Base-by-base conservation (phyloP, 2,329 filamentous ascomycete genomes). In the Penicillium sp. region DNA sequence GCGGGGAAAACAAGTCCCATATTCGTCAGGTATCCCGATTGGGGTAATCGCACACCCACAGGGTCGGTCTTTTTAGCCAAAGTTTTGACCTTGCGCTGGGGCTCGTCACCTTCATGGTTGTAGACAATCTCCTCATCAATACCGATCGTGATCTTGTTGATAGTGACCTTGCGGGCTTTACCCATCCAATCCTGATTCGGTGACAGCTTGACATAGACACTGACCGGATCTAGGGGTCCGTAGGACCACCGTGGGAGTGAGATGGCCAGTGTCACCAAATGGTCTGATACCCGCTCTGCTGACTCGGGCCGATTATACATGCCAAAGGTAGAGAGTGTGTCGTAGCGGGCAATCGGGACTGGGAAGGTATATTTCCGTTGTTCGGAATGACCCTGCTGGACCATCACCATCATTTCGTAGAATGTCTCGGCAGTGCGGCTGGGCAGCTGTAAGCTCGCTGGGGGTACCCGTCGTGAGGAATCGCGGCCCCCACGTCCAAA, bases 111-210 rank as follows among this genome's bases (percentile, higher is more conserved):
- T 76, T 98, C 93, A 29, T 95, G 95, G 65, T 99, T 98, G 77
- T 90, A 99, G n/a, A 95, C 96, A 57, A 98, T 96, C 72, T 98
- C 93, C 76, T 99, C 95, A 71, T 98, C 95, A 66, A 99, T 96
- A 13, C 87, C 87, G 43, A 98, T 87, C 1, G 92, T 96, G 65
- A 99, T 95, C 70, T 95, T 95, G 70, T 93, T 89, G 69, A 99
- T 96, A 44, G 91, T 93, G 52, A 98, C 93, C 71, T 90, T 90
- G 72, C 88, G 91, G 48, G 93, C 93, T 75, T 97, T 98, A 71
- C 79, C 87, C 74, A 95, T 80, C 90, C 91, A 97, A 73, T 97
- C 91, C 29, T 88, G 87, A 67, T 98, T 98, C 14, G 95, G 95
- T 9, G 90, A 90, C 22, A 99, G 78, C 74, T 96, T 96, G 73